Percentiles rank a stretch among this genome's conserved stretches.
Evolutionary conservation across 768 basidiomycete species (phyloP).

Genomic region (Tremella fuciformis): DNA sequence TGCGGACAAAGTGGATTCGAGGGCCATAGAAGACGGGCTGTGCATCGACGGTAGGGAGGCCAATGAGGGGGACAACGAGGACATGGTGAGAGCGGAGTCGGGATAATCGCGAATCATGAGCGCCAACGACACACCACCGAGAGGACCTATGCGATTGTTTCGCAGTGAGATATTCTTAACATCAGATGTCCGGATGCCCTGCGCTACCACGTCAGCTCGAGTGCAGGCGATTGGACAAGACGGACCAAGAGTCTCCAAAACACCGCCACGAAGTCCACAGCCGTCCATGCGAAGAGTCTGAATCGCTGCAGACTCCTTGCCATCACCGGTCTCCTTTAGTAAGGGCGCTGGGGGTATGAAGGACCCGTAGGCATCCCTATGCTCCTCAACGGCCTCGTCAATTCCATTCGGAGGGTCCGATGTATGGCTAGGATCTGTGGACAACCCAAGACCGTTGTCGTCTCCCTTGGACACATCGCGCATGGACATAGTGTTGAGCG

Average conservation of each 20-base stretch:
- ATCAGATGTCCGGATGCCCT: constrained; percentile 76
- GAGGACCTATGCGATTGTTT: constrained; percentile 76
- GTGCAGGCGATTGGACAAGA: constrained; percentile 12
- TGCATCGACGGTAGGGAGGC: constrained; percentile 33
- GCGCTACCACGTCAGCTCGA: constrained; percentile 57
- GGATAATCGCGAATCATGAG: constrained; percentile 97
- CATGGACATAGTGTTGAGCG: constrained; percentile 54
- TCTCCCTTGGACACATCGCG: neutral
- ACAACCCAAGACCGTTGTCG: neutral
- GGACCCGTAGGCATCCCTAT: constrained; percentile 28
- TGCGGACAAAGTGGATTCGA: neutral
- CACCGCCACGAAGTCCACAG: constrained; percentile 68
- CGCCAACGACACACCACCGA: constrained; percentile 85
- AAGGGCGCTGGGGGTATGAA: constrained; percentile 51
- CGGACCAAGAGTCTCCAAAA: constrained; percentile 77
- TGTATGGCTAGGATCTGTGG: neutral
- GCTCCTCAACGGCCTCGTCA: constrained; percentile 11
- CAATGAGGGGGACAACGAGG: constrained; percentile 36
- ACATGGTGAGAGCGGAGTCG: constrained; percentile 59
- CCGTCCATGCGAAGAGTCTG: constrained; percentile 84
- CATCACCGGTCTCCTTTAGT: constrained; percentile 36
- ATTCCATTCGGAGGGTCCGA: neutral
- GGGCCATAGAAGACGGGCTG: neutral
- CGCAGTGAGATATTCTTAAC: constrained; percentile 85
- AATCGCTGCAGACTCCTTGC: constrained; percentile 51